Conservation (phyloP, 169 alveolate genomes). For the Cryptosporidium ryanae region DNA sequence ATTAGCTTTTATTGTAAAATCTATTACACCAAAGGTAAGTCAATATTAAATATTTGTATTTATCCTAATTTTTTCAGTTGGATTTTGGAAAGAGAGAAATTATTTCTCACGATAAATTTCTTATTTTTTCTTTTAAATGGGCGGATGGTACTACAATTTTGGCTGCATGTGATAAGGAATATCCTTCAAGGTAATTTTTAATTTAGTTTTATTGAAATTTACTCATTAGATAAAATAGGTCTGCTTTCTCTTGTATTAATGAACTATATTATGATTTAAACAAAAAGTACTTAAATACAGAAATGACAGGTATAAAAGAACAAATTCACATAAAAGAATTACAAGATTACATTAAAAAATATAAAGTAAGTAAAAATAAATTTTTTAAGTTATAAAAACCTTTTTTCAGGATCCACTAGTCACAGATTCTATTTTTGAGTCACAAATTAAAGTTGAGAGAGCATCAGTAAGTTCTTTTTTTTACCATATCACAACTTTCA, state of each 20-base stretch:
- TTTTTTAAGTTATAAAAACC: not conserved
- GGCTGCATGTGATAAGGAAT: slow-evolving; percentile 32
- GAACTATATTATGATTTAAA: slow-evolving; percentile 7
- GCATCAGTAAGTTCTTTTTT: slow-evolving; percentile 40
- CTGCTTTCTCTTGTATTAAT: slow-evolving; percentile 54
- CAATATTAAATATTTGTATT: not conserved
- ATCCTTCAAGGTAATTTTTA: slow-evolving; percentile 40
- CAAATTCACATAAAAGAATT: not conserved
- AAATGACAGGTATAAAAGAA: not conserved
- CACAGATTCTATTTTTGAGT: slow-evolving; percentile 31
- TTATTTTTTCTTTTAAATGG: slow-evolving; percentile 60
- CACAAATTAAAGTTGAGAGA: slow-evolving; percentile 53
- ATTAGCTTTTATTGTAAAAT: slow-evolving; percentile 20
- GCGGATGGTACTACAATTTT: slow-evolving; percentile 44
- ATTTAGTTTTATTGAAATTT: not conserved
- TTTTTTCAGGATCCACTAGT: slow-evolving; percentile 21
- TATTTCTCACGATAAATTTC: slow-evolving; percentile 43
- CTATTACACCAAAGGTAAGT: slow-evolving; percentile 68
- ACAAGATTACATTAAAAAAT: not conserved
- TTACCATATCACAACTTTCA: not conserved
- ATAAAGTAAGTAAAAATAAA: slow-evolving; percentile 33
- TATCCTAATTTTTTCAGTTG: slow-evolving; percentile 15
- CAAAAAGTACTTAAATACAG: not conserved
- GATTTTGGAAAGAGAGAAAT: slow-evolving; percentile 17
- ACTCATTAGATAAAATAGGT: not conserved